Conservation (phyloP, 352 stramenopile genomes). For the Phytophthora litchii region DNA sequence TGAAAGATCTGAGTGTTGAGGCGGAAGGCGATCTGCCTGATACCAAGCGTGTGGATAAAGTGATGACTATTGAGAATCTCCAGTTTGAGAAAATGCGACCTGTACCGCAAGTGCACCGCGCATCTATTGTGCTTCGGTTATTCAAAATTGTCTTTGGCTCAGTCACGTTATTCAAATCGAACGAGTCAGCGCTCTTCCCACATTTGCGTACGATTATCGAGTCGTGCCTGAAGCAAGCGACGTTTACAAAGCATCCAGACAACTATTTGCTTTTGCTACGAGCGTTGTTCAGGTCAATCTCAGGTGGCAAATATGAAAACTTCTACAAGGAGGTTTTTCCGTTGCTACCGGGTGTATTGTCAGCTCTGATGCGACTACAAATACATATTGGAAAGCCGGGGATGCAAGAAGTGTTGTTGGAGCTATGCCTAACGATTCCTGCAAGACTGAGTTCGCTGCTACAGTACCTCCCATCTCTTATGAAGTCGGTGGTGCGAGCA, state of each 20-base stretch:
- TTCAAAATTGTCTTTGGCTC: conserved; percentile 97
- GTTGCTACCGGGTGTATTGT: conserved; percentile 93
- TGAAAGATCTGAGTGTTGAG: conserved; percentile 91
- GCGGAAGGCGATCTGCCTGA: conserved; percentile 79
- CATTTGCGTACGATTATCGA: conserved; percentile 95
- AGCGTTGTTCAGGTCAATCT: conserved; percentile 96
- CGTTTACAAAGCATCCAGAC: conserved; percentile 90
- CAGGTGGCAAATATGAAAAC: conserved; percentile 97
- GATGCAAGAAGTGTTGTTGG: conserved; percentile 93
- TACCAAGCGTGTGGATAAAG: conserved; percentile 74
- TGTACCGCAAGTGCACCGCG: conserved; percentile 73
- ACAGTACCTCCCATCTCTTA: conserved; percentile 96
- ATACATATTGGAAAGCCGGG: conserved; percentile 83
- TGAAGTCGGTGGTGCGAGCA: conserved; percentile 95
- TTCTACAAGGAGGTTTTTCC: conserved; percentile 97
- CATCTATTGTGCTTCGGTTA: conserved; percentile 90
- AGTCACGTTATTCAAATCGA: conserved; percentile 95
- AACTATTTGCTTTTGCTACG: conserved; percentile 96
- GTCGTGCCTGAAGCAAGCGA: conserved; percentile 91
- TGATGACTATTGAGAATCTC: conserved; percentile 74
- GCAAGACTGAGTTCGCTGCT: conserved; percentile 94
- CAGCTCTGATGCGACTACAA: conserved; percentile 94
- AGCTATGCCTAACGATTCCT: conserved; percentile 97
- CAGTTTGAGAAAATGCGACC: conserved; percentile 82
- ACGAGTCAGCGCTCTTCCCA: conserved; percentile 94